These are phyloP conservation scores for Hanseniaspora nectarophila DNA, from an alignment of 805 yeast genomes.

Conservation along the genomic window DNA sequence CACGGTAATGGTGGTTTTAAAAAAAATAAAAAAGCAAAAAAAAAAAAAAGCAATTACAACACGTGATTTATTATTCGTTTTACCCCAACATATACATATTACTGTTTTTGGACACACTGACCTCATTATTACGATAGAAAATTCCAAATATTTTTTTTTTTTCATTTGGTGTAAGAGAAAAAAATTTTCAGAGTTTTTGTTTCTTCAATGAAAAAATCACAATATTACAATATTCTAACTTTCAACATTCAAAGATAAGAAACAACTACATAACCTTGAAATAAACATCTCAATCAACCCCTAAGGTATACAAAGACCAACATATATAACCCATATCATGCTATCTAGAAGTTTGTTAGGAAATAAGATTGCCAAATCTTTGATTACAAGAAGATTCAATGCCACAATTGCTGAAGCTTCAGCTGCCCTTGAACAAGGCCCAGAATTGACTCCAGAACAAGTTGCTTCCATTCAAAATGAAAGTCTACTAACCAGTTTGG, in stretches of 20 bases:
- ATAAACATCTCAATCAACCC: no score
- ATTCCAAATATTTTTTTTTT: no score
- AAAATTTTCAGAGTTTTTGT: not conserved
- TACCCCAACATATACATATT: not conserved
- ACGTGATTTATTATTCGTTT: not conserved
- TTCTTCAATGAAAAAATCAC: not conserved
- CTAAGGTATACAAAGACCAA: no score
- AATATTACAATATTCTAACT: no score
- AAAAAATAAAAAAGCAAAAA: not conserved
- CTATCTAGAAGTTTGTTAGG: not conserved
- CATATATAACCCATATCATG: no score
- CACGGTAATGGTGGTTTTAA: no score
- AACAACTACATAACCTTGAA: no score
- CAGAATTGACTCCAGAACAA: not conserved
- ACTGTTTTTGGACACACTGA: no score
- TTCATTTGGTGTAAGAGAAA: not conserved
- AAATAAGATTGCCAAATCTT: not conserved
- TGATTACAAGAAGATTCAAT: constrained; percentile 4
- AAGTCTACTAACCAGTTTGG: constrained; percentile 22
- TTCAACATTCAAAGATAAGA: no score
- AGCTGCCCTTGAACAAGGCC: not conserved
- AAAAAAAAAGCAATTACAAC: constrained; percentile 10
- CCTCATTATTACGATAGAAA: no score
- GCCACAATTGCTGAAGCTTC: not conserved
- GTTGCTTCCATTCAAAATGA: not conserved